A percentile compares a stretch with the other conserved stretches of the same genome.
These are phyloP conservation scores for Chrysoporthe cubensis DNA, from an alignment of 2,329 filamentous ascomycete species.

Conservation along the genomic window DNA sequence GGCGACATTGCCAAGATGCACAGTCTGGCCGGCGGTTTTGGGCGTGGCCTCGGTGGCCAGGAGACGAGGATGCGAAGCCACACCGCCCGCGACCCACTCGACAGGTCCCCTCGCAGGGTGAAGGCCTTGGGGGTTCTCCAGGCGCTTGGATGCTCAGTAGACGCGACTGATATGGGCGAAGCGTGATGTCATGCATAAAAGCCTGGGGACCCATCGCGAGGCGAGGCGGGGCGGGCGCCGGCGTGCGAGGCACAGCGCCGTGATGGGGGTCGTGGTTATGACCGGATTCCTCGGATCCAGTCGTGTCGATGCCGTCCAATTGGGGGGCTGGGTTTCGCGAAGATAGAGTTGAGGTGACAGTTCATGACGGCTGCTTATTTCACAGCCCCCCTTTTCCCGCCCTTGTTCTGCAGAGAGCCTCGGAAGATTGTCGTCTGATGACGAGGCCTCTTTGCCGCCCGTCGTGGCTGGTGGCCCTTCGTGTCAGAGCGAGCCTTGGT, in stretches of 20 bases:
- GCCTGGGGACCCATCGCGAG: background rate
- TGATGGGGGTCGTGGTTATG: too few relatives aligned
- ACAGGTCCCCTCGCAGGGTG: too few relatives aligned
- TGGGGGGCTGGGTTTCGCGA: background rate
- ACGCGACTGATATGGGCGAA: background rate
- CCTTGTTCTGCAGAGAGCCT: background rate
- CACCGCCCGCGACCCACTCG: too few relatives aligned
- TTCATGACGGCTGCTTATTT: background rate
- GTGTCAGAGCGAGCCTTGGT: background rate
- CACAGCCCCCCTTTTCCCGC: background rate
- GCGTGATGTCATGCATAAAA: background rate
- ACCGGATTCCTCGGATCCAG: background rate
- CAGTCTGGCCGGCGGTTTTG: too few relatives aligned
- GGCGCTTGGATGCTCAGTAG: background rate
- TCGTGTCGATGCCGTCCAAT: background rate
- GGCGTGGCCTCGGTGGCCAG: too few relatives aligned
- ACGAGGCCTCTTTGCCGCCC: constrained; percentile 9
- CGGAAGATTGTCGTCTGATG: constrained; percentile 3
- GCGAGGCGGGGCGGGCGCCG: background rate
- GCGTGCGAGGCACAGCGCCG: background rate
- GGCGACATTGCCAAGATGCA: too few relatives aligned
- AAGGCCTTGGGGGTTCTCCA: background rate
- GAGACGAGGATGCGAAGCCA: too few relatives aligned
- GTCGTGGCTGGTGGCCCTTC: background rate
- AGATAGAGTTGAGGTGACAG: background rate